Percentiles rank a stretch among this genome's conserved stretches.
These are phyloP conservation scores for Bigelowiella natans DNA, from an alignment of 78 protist genomes.

Conservation along the genomic window DNA sequence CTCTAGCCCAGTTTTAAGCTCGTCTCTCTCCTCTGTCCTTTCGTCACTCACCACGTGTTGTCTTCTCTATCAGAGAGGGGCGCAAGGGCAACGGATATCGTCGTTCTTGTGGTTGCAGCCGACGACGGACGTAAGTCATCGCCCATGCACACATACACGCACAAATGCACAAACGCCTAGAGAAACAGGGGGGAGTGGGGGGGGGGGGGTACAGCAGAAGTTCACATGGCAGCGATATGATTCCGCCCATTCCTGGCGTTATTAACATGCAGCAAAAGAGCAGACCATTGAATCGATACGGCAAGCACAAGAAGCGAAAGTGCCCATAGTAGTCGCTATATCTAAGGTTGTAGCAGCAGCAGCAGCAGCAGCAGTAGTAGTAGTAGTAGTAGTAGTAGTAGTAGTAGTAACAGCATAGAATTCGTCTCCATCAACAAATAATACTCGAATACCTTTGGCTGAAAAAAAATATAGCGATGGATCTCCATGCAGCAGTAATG, in stretches of 20 bases:
- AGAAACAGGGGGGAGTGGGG: no score
- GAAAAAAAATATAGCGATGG: no score
- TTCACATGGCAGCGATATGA: no score
- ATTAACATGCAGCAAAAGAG: neutral
- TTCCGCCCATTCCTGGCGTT: no score
- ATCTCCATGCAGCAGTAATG: no score
- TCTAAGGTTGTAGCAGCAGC: neutral
- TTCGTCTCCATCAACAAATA: no score
- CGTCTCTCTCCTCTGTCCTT: no score
- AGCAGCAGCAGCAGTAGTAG: neutral
- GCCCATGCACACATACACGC: neutral
- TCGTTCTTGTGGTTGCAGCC: neutral
- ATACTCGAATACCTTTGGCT: no score
- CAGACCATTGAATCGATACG: neutral
- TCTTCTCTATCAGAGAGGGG: no score
- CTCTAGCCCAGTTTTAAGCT: no score
- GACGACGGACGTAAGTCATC: neutral
- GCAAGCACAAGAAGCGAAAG: neutral
- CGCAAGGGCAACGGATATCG: neutral
- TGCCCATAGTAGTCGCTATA: neutral
- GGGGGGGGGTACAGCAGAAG: no score
- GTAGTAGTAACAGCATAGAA: neutral
- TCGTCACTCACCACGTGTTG: no score
- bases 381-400: neutral
- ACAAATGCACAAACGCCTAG: neutral